These are phyloP conservation scores for Cornus controversa DNA, from an alignment of 148 eudicot genomes.

Conservation along the genomic window DNA sequence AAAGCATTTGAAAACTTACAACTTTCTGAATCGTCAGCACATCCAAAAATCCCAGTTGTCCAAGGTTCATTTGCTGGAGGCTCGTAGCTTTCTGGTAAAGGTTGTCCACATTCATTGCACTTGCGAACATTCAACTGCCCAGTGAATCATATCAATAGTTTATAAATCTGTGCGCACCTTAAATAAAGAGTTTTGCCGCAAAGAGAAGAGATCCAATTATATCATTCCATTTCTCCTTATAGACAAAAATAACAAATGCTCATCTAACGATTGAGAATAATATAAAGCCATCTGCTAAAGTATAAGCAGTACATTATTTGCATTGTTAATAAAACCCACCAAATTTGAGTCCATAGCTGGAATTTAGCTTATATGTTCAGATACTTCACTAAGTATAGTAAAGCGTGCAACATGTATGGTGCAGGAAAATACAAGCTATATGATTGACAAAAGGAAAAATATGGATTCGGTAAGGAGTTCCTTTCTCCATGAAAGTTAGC, in stretches of 20 bases:
- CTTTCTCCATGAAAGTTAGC: background rate
- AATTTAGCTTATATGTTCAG: background rate
- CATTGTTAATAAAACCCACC: background rate
- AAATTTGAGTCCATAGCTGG: background rate
- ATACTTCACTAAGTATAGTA: background rate
- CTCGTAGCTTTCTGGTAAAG: constrained; percentile 91
- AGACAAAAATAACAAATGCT: background rate
- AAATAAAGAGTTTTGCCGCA: background rate
- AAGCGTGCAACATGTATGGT: background rate
- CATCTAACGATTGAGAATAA: background rate
- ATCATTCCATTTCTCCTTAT: background rate
- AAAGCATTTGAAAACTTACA: constrained; percentile 55
- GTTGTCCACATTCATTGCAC: constrained; percentile 91
- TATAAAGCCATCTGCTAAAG: background rate
- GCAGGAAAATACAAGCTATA: no score
- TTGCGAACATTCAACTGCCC: constrained; percentile 71
- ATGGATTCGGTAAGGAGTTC: background rate
- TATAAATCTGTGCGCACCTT: background rate
- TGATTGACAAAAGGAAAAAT: background rate
- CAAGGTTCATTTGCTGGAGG: constrained; percentile 93
- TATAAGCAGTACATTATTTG: background rate
- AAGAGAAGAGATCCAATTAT: background rate
- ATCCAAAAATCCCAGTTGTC: constrained; percentile 92
- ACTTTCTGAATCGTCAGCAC: constrained; percentile 82
- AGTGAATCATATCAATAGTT: constrained; percentile 17